Percentiles rank a stretch among this genome's conserved stretches.
These are phyloP conservation scores for Parastagonospora nodorum DNA, from an alignment of 2,329 filamentous ascomycete species.

Conservation along the genomic window DNA sequence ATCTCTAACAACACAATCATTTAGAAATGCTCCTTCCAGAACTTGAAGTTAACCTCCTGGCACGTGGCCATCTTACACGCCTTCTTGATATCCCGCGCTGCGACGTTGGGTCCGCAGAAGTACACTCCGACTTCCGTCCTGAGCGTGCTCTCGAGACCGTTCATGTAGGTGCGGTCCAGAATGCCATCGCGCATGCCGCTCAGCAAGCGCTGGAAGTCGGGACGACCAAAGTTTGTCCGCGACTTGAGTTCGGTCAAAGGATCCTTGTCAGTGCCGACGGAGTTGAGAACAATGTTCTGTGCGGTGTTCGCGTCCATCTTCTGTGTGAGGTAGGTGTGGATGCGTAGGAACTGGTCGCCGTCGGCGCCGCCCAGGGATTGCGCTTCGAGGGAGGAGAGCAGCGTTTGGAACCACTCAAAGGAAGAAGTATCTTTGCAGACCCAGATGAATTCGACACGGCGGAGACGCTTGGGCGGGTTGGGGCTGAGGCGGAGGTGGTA, in stretches of 20 bases:
- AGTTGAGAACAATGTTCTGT: slow-evolving; percentile 97
- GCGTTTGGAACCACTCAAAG: slow-evolving; percentile 98
- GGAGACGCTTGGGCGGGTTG: slow-evolving; percentile 85
- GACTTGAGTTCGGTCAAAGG: slow-evolving; percentile 89
- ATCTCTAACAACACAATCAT: slow-evolving; percentile 1
- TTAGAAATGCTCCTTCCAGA: slow-evolving; percentile 93
- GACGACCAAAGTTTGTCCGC: slow-evolving; percentile 92
- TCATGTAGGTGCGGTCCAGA: slow-evolving; percentile 80
- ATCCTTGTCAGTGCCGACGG: slow-evolving; percentile 83
- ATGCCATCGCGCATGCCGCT: slow-evolving; percentile 87
- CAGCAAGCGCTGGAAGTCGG: slow-evolving; percentile 83
- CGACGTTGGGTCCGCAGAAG: slow-evolving; percentile 87
- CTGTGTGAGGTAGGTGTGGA: slow-evolving; percentile 97
- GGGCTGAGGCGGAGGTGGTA: slow-evolving; percentile 92
- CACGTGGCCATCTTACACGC: slow-evolving; percentile 75
- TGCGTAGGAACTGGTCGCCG: slow-evolving; percentile 87
- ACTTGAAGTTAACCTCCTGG: slow-evolving; percentile 86
- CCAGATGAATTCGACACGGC: slow-evolving; percentile 98
- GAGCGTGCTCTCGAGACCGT: slow-evolving; percentile 75
- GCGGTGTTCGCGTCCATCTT: slow-evolving; percentile 88
- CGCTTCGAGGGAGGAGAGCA: slow-evolving; percentile 86
- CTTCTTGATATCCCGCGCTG: slow-evolving; percentile 81
- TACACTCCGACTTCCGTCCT: slow-evolving; percentile 93
- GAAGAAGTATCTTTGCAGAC: slow-evolving; percentile 93
- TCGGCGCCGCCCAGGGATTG: slow-evolving; percentile 71